These are phyloP conservation scores for Suillus discolor DNA, from an alignment of 768 basidiomycete genomes.

Conservation along the genomic window DNA sequence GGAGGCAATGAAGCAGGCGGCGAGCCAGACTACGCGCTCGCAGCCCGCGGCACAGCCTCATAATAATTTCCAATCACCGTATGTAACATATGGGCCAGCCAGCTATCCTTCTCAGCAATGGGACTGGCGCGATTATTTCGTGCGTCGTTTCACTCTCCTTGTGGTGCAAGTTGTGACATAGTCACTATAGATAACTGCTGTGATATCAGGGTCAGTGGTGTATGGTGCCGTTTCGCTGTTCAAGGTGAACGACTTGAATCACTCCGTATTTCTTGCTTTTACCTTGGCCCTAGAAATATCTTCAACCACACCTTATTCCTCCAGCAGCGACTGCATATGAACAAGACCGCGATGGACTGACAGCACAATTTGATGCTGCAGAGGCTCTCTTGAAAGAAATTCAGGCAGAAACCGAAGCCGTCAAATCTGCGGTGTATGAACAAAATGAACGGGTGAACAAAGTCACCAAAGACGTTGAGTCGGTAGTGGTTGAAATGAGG, in stretches of 20 bases:
- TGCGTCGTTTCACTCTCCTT: slow-evolving; percentile 40
- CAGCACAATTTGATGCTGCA: slow-evolving; percentile 88
- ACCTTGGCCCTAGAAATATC: slow-evolving; percentile 68
- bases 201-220: slow-evolving; percentile 83
- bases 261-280: slow-evolving; percentile 11
- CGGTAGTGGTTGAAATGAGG: slow-evolving; percentile 71
- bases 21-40: slow-evolving; percentile 29
- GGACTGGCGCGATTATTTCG: slow-evolving; percentile 99
- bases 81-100: slow-evolving; percentile 49
- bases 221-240: slow-evolving; percentile 83
- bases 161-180: slow-evolving; percentile 8
- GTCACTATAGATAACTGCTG: slow-evolving; percentile 77
- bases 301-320: slow-evolving; percentile 88
- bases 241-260: slow-evolving; percentile 49
- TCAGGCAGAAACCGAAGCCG: slow-evolving; percentile 71
- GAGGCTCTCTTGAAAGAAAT: slow-evolving; percentile 82
- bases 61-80: slow-evolving; percentile 27
- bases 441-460: slow-evolving; percentile 74
- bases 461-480: slow-evolving; percentile 71
- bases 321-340: slow-evolving; percentile 89
- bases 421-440: slow-evolving; percentile 72
- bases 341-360: slow-evolving; percentile 80
- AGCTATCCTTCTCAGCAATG: slow-evolving; percentile 52
- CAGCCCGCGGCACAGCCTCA: slow-evolving; percentile 20
- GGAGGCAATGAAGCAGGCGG: slow-evolving; percentile 70